Evolutionary conservation across 495 filamentous ascomycete species (phyloP).

Genomic region (Pyronema omphalodes): DNA sequence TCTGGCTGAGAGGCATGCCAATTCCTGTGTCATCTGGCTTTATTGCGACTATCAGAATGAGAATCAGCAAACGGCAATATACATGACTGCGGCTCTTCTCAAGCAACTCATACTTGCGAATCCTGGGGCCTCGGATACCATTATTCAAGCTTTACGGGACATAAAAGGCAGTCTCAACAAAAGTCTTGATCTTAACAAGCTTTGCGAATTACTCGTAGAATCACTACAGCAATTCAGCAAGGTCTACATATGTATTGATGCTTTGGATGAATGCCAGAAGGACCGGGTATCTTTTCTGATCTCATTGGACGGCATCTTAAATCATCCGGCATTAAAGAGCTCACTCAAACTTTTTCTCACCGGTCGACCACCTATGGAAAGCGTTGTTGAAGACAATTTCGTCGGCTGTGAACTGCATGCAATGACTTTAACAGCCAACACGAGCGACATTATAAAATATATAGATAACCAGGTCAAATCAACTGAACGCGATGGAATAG

Average conservation of each 20-base stretch:
- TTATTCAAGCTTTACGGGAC: background rate
- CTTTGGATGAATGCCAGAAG: background rate
- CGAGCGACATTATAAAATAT: background rate
- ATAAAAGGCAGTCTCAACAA: background rate
- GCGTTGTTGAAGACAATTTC: background rate
- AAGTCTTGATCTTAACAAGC: background rate
- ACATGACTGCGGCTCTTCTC: background rate
- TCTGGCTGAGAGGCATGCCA: background rate
- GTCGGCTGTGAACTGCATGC: background rate
- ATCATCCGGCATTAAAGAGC: background rate
- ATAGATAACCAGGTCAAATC: background rate
- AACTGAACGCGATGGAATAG: background rate
- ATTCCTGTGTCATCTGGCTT: background rate
- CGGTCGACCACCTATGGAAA: background rate
- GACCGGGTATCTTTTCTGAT: background rate
- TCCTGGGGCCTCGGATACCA: background rate
- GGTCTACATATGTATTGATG: background rate
- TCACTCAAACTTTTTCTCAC: background rate
- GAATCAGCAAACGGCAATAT: background rate
- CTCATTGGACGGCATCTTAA: background rate
- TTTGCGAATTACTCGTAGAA: background rate
- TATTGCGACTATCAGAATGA: background rate
- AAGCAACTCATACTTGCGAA: background rate
- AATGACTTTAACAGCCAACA: background rate
- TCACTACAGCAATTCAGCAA: background rate